Percentiles rank a stretch among this genome's conserved stretches.
Evolutionary conservation across 345 rosid species (phyloP).

Genomic region (Camelina sativa): DNA sequence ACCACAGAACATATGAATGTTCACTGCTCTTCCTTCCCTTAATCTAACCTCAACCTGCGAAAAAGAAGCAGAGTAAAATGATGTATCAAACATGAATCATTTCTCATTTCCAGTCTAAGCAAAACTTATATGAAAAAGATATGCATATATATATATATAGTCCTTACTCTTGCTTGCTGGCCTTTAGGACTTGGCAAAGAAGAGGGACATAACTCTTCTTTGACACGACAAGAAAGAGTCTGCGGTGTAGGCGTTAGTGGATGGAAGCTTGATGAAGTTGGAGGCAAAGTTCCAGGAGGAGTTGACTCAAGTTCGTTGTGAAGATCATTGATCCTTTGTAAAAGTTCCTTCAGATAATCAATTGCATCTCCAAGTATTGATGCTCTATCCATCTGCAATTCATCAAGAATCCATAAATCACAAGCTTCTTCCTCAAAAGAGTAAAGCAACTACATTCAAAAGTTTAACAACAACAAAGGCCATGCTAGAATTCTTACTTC

Average conservation of each 20-base stretch:
- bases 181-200: slow-evolving; percentile 78
- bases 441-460: slow-evolving; percentile 20
- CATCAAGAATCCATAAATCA: slow-evolving; percentile 26
- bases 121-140: not conserved
- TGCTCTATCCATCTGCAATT: slow-evolving; percentile 92
- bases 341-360: slow-evolving; percentile 92
- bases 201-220: slow-evolving; percentile 79
- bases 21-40: slow-evolving; percentile 97
- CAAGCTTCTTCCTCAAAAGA: slow-evolving; percentile 1
- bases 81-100: not conserved
- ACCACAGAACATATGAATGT: slow-evolving; percentile 95
- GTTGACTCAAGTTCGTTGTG: slow-evolving; percentile 86
- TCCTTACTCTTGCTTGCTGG: slow-evolving; percentile 79
- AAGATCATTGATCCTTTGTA: slow-evolving; percentile 91
- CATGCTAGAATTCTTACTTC: not conserved
- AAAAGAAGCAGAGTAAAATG: not conserved
- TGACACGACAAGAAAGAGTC: slow-evolving; percentile 71
- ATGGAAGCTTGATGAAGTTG: slow-evolving; percentile 69
- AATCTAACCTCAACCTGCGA: slow-evolving; percentile 85
- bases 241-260: slow-evolving; percentile 89
- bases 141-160: not conserved
- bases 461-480: slow-evolving; percentile 4
- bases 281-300: slow-evolving; percentile 64
- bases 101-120: not conserved
- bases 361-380: slow-evolving; percentile 97